These are phyloP conservation scores for Trametes coccinea DNA, from an alignment of 768 basidiomycete species.

Conservation along the genomic window DNA sequence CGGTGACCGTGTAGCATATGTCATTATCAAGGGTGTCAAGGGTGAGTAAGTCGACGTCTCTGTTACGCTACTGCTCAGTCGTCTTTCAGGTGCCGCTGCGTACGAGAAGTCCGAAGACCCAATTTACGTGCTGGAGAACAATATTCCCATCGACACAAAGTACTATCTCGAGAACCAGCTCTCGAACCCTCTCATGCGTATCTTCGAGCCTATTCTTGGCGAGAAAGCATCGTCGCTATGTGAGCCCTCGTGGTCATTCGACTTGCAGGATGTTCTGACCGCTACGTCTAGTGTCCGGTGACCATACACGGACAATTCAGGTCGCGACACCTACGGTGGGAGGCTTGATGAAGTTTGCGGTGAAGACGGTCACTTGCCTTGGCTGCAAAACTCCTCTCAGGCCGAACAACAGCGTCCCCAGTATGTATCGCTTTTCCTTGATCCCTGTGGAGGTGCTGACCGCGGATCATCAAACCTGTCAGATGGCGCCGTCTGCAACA, in stretches of 20 bases:
- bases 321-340: conserved; percentile 97
- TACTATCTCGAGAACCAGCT: conserved; percentile 99
- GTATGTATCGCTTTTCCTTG: conserved; percentile 39
- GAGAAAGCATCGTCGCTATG: conserved; percentile 84
- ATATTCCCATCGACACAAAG: conserved; percentile 95
- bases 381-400: conserved; percentile 92
- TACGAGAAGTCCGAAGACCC: conserved; percentile 99
- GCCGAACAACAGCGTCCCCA: conserved; percentile 70
- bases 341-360: conserved; percentile 98
- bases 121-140: conserved; percentile 95
- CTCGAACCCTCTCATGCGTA: conserved; percentile 93
- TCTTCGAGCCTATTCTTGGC: conserved; percentile 96
- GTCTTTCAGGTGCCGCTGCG: conserved; percentile 77
- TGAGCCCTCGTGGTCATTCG: conserved; percentile 39
- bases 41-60: conserved; percentile 42
- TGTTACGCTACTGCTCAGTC: not conserved
- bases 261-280: not conserved
- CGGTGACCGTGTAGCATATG: conserved; percentile 98
- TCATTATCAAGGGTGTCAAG: conserved; percentile 96
- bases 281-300: conserved; percentile 74
- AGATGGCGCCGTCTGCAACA: conserved; percentile 95
- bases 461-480: not conserved
- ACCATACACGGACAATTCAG: conserved; percentile 93
- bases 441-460: not conserved
- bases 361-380: conserved; percentile 92